Evolutionary conservation across 257 asterid species (phyloP), one percentile per base, ranked within the genome.

Genomic region (Petunia secreta): DNA sequence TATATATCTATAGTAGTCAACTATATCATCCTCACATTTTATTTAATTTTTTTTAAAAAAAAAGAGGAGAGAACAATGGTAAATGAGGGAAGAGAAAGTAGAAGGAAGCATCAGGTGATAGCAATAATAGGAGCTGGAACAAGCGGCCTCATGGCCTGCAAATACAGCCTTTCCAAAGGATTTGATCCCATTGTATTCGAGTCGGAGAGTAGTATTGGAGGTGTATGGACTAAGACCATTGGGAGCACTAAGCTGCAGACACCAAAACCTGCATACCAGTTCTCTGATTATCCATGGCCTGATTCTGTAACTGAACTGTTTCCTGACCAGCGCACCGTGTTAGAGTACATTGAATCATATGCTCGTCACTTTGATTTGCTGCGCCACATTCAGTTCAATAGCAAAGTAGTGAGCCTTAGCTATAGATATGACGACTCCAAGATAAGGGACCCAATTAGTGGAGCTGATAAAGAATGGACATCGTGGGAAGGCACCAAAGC

Each of bases 231-330:
- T 3, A 64, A 79, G 37, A 80, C 82, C 1, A 6, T 71, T 5
- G 78, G 11, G 40, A 37, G 53, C n/a, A 82, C 65, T 1, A 41
- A 16, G 41, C 10, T 78, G 40, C 57, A 66, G 36, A 44, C 40
- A 25, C 55, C 89, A 9, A 88, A 87, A 71, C 10, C 86, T 2
- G 4, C 83, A 16, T 88, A 80, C 81, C 88, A 84, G 68, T 90
- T 88, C 83, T 88, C 93, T 6, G 93, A 90, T 84, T 88, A 85
- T 64, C 85, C 91, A 1, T 90, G 93, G 91, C 90, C 93, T 8
- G 15, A 81, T 67, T 82, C 88, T 0, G 90, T 86, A 14, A 63
- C 78, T 0, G 40, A 83, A n/a, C 77, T 77, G 3, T 86, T 81
- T 36, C 93, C 93, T 9, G 63, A 60, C 40, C 84, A 84, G 3